Evolutionary conservation across 1,284 basidiomycete species (phyloP).

Genomic region (Trichosporon coremiiforme): DNA sequence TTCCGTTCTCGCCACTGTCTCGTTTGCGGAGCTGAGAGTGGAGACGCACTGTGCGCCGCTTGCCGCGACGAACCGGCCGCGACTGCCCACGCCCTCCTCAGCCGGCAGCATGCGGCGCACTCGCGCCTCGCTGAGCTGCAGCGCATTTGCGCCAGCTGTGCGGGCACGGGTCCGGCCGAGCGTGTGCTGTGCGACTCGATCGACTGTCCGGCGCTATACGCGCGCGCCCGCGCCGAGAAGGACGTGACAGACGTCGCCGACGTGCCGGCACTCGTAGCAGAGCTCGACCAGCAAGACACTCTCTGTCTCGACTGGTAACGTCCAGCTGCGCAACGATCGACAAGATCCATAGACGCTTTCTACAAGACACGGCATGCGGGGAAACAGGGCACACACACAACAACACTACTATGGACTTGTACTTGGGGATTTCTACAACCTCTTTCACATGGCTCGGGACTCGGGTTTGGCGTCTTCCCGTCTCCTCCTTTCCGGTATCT

Average conservation of each 20-base stretch:
- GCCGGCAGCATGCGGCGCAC: constrained; percentile 65
- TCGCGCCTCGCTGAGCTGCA: constrained; percentile 64
- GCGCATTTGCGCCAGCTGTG: constrained; percentile 71
- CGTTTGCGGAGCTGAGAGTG: constrained; percentile 19
- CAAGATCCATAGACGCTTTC: constrained; percentile 1
- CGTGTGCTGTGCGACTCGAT: constrained; percentile 73
- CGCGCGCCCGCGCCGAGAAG: constrained; percentile 67
- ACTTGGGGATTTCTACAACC: constrained; percentile 9
- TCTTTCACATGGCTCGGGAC: background rate
- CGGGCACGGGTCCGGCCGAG: constrained; percentile 63
- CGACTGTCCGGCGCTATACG: constrained; percentile 81
- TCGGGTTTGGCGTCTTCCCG: background rate
- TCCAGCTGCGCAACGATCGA: background rate
- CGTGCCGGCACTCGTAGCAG: constrained; percentile 34
- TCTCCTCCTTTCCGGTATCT: background rate
- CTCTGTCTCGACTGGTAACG: constrained; percentile 23
- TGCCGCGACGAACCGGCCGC: constrained; percentile 64
- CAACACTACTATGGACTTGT: background rate
- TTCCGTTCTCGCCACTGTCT: constrained; percentile 22
- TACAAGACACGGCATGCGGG: constrained; percentile 9
- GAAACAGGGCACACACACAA: constrained; percentile 22
- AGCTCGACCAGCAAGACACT: constrained; percentile 24
- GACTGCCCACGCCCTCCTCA: constrained; percentile 66
- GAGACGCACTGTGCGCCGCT: constrained; percentile 62
- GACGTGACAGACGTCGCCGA: constrained; percentile 59